Conservation (phyloP, 805 yeast genomes). For the Candida nitratophila region DNA sequence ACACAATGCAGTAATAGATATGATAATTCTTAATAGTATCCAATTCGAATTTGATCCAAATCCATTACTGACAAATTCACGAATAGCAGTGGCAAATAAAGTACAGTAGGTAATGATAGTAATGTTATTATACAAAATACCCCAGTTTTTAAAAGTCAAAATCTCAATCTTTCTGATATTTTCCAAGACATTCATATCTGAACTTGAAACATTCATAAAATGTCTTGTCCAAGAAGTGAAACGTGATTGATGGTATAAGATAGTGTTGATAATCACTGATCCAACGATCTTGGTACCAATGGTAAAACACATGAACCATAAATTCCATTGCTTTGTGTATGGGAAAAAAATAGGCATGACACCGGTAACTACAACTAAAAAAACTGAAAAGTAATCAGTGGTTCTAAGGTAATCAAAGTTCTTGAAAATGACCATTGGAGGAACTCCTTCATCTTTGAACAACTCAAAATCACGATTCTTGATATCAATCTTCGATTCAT, state of each 20-base stretch:
- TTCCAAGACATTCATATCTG: constrained; percentile 30
- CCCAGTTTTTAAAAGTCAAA: constrained; percentile 63
- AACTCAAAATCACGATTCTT: constrained; percentile 27
- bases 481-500: constrained; percentile 3
- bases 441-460: constrained; percentile 9
- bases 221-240: constrained; percentile 57
- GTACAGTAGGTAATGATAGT: constrained; percentile 8
- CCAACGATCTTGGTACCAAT: constrained; percentile 39
- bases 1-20: constrained; percentile 48
- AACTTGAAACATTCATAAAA: constrained; percentile 57
- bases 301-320: constrained; percentile 28
- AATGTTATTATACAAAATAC: constrained; percentile 41
- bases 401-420: constrained; percentile 60
- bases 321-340: constrained; percentile 21
- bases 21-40: constrained; percentile 45
- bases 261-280: constrained; percentile 39
- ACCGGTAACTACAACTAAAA: constrained; percentile 34
- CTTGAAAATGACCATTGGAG: constrained; percentile 43
- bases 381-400: constrained; percentile 49
- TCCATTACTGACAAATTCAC: constrained; percentile 6
- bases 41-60: constrained; percentile 26
- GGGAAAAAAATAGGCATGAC: constrained; percentile 33
- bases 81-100: constrained; percentile 6
- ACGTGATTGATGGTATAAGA: constrained; percentile 53
- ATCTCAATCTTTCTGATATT: constrained; percentile 6